phyloP scores from a whole-genome alignment of 768 basidiomycete genomes.

The Polyporus arcularius region DNA sequence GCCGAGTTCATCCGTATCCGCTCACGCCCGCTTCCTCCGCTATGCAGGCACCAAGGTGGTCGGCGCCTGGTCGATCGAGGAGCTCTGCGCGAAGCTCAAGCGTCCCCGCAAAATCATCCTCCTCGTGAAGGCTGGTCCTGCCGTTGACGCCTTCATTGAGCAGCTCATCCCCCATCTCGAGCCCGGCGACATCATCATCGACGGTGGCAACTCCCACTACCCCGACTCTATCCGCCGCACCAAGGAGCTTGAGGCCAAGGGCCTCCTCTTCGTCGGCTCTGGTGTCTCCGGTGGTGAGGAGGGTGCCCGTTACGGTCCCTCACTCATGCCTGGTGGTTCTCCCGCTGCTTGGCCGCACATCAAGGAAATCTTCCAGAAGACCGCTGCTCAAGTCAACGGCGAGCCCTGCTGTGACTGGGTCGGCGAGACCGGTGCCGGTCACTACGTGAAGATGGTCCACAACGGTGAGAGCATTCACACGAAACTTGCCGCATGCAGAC shows the following conservation, averaged over 20 bases:
- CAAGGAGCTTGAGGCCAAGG: constrained; percentile 91
- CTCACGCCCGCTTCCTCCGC: constrained; percentile 19
- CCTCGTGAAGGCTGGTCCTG: constrained; percentile 96
- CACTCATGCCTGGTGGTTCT: constrained; percentile 98
- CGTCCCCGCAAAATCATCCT: constrained; percentile 95
- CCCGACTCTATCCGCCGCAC: constrained; percentile 96
- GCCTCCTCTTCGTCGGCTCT: constrained; percentile 94
- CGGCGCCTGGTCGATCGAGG: constrained; percentile 92
- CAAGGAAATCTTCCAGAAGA: constrained; percentile 98
- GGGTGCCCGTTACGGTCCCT: constrained; percentile 95
- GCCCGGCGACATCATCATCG: constrained; percentile 97
- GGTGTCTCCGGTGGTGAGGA: constrained; percentile 99
- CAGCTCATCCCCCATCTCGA: constrained; percentile 91
- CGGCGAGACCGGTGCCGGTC: constrained; percentile 91
- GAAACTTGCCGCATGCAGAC: constrained; percentile 2
- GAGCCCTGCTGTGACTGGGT: constrained; percentile 99
- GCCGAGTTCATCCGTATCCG: constrained; percentile 23
- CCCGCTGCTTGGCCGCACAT: constrained; percentile 93
- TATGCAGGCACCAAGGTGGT: constrained; percentile 86
- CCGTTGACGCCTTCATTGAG: constrained; percentile 93
- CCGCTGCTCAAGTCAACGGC: constrained; percentile 91
- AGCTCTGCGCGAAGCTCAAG: constrained; percentile 91
- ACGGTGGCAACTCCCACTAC: constrained; percentile 99
- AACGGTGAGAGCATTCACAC: constrained; percentile 58
- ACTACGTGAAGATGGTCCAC: constrained; percentile 99